A percentile compares a stretch with the other conserved stretches of the same genome.
phyloP scores from a whole-genome alignment of 441 rosid species.

The Capsella rubella region DNA sequence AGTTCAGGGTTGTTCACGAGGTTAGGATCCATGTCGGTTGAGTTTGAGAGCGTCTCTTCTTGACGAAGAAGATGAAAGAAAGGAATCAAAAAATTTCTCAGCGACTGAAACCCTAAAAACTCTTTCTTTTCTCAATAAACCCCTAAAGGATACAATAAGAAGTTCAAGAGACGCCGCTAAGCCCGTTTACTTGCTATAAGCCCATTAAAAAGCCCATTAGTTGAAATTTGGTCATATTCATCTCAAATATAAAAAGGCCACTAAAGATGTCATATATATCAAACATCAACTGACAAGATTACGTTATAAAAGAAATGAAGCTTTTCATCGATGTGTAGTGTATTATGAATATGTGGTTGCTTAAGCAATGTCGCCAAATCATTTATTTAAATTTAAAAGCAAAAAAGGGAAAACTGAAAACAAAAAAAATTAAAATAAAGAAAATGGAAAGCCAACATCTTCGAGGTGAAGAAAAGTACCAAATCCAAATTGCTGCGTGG shows the following conservation, averaged over 20 bases:
- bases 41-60: constrained; percentile 24
- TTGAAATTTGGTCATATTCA: too few relatives aligned
- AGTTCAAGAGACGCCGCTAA: background rate
- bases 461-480: constrained; percentile 47
- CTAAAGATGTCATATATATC: background rate
- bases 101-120: constrained; percentile 30
- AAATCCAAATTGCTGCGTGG: constrained; percentile 39
- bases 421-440: constrained; percentile 24
- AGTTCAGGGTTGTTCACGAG: constrained; percentile 62
- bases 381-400: constrained; percentile 26
- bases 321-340: constrained; percentile 27
- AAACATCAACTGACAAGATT: constrained; percentile 13
- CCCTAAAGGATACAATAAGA: background rate
- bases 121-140: background rate
- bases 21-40: constrained; percentile 60
- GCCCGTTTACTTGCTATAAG: background rate
- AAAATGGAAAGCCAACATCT: constrained; percentile 44
- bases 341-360: constrained; percentile 2
- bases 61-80: background rate
- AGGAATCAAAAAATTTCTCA: background rate
- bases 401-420: background rate
- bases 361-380: constrained; percentile 38
- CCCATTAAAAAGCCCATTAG: background rate
- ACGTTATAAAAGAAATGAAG: constrained; percentile 30
- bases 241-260: too few relatives aligned